Base-by-base conservation (phyloP, 2,329 filamentous ascomycete species). In the Chrysosporium keratinophilum region DNA sequence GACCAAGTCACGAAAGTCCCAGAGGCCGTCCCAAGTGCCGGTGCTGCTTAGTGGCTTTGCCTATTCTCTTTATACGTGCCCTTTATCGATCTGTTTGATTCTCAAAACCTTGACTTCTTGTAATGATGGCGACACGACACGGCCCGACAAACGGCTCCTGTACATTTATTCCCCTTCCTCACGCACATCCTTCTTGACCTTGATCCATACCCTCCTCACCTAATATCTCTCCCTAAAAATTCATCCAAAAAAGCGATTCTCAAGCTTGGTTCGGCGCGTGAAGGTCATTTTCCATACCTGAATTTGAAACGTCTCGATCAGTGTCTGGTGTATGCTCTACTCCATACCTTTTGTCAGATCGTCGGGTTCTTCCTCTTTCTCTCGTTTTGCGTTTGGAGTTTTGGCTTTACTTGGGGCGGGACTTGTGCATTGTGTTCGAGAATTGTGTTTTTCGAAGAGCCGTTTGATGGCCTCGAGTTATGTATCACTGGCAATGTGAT, bases 1-100 rank as follows among this genome's bases (percentile, higher is more conserved):
- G 77, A 82, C 63, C 90, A 96, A 74, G 80, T 87, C 56, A 96
- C 90, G 62, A 88, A 88, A 72, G 81, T 94, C 50, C 74, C 82
- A 17, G 82, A 88, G 69, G 88, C 90, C 43, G 81, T 87, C 53
- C 82, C 84, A 58, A 90, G 83, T 62, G 90, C 90, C 56, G 88
- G 88, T 71, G 88, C 89, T 59, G 89, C 89, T 64, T 91, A 60
- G 52, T 48, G 19, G 33, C 31, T 40, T 35, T 43, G 10, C 14
- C 11, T 35, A 7, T 39, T 34, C 19, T 40, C n/a, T 20, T 15
- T 20, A 33, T 40, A 20, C 35, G 10, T 39, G 15, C 37, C 40
- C 19, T 43, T 20, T 34, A 41, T 15, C 50, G 7, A 52, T 10
- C 35, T 23, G 6, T 39, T 52, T 39, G n/a, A 31, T 31, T 37